Conservation (phyloP, 2,329 filamentous ascomycete species). For the Neofusicoccum sp. region DNA sequence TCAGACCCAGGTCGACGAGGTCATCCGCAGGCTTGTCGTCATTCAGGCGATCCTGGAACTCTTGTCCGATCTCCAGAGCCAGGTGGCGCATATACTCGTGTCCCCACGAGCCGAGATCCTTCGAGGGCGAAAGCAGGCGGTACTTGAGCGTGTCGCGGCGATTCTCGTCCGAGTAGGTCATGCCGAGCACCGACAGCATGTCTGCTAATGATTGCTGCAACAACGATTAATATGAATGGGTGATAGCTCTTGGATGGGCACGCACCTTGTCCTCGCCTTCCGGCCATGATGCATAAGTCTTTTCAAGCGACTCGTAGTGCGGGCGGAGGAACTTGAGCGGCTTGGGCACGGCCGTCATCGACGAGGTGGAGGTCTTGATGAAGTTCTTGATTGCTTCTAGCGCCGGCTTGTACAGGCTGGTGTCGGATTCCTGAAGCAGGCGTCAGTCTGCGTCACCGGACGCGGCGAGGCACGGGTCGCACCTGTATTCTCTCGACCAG, state of each 20-base stretch:
- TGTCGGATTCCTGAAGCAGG: conserved; percentile 66
- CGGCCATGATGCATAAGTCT: conserved; percentile 87
- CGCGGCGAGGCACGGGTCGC: conserved; percentile 24
- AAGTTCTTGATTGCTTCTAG: conserved; percentile 96
- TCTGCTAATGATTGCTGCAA: conserved; percentile 75
- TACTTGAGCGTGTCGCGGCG: conserved; percentile 95
- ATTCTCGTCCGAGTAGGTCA: conserved; percentile 98
- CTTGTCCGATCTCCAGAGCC: conserved; percentile 91
- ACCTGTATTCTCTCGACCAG: conserved; percentile 92
- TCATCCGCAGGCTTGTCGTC: conserved; percentile 83
- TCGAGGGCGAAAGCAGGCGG: conserved; percentile 80
- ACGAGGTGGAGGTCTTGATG: conserved; percentile 98
- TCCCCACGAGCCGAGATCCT: conserved; percentile 95
- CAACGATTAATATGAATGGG: conserved; percentile 22
- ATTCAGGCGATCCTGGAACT: conserved; percentile 83
- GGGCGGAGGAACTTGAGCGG: conserved; percentile 96
- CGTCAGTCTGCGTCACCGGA: background rate
- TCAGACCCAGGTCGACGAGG: conserved; percentile 77
- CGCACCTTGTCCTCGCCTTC: conserved; percentile 76
- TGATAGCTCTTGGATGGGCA: background rate
- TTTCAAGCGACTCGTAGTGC: conserved; percentile 87
- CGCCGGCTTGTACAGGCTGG: conserved; percentile 83
- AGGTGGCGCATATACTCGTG: conserved; percentile 98
- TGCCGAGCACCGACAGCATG: conserved; percentile 93
- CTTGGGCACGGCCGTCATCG: conserved; percentile 98